Evolutionary conservation across 140 eudicot species (phyloP), one percentile per base, ranked within the genome.

Genomic region (Senecio squalidus): DNA sequence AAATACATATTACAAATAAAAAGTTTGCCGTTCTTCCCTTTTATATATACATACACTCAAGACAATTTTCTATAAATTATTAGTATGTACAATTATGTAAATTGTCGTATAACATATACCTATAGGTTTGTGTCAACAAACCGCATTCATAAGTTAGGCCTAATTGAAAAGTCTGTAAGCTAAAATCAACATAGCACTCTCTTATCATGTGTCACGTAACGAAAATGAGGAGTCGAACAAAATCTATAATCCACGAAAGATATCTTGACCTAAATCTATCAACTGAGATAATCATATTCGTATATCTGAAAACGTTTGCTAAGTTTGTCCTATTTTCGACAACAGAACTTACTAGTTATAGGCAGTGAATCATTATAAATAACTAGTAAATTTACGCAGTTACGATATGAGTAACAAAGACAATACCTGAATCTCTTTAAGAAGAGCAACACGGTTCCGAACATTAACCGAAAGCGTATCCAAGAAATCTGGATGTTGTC

Each of bases 361-460:
- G n/a, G n/a, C n/a, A n/a, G n/a, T n/a, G n/a, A n/a, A n/a, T n/a
- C n/a, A n/a, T n/a, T n/a, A n/a, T n/a, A n/a, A n/a, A n/a, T n/a
- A n/a, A n/a, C n/a, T n/a, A n/a, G n/a, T n/a, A n/a, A n/a, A n/a
- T n/a, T n/a, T n/a, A n/a, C 48, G n/a, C n/a, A 25, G 25, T 41
- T 28, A 28, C 51, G 38, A 14, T 29, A 60, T 20, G 39, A 43
- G 34, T 10, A 23, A n/a, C n/a, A 30, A 51, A 39, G 3, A 47
- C 50, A 50, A 73, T 7, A 81, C 88, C 88, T 81, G 88, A 56
- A 81, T 64, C 60, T 81, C 78, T 64, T 70, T 77, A 25, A 81
- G 83, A 55, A 70, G 78, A 20, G 36, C 81, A 40, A 81, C 84
- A 10, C 88, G 88, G 28, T 61, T 60, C 68, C 72, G 71, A 70